Base-by-base conservation (phyloP, 441 rosid genomes). In the Adansonia gregorii region DNA sequence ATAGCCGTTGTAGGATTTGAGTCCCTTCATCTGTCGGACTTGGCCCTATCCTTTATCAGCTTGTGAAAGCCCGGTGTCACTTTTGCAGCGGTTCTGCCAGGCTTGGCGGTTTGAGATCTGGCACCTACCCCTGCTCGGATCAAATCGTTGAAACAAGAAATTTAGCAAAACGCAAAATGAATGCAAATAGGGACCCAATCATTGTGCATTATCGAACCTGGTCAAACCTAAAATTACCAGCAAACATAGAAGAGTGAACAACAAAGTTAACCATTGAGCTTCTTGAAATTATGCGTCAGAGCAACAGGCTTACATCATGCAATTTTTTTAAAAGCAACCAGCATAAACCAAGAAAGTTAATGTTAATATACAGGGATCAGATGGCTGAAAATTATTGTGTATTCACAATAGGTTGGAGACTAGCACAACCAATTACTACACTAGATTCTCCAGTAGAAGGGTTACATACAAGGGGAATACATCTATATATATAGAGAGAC, bases 1-100 rank as follows among this genome's bases (percentile, higher is more conserved):
- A 77, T 82, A 77, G 88, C 73, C 75, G 83, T 88, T 75, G 78
- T 66, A 55, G 83, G 86, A 43, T 86, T 84, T 0, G 82, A 77
- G 75, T 85, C 83, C 41, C 85, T 78, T 80, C 71, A 80, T 75
- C 75, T 83, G 41, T 78, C 86, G 56, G 77, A 76, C 72, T 80
- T 82, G 54, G 86, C 61, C 78, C 76, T 85, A 41, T 86, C 86
- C 79, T 73, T 85, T 71, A 54, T 48, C 45, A 73, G 66, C 67
- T 85, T 88, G 15, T 85, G 86, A 54, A 87, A 78, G 43, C 87
- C 76, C 2, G 86, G 79, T 4, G 73, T 77, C 43, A 76, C 85
- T 80, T 82, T 86, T 10, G 76, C 82, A 49, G 79, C 83, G 64
- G 82, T 73, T 81, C 87, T 83, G 43, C 78, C 78, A 24, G 76